These are phyloP conservation scores for Crithidia acanthocephali DNA, from an alignment of 208 protist species.

Conservation along the genomic window DNA sequence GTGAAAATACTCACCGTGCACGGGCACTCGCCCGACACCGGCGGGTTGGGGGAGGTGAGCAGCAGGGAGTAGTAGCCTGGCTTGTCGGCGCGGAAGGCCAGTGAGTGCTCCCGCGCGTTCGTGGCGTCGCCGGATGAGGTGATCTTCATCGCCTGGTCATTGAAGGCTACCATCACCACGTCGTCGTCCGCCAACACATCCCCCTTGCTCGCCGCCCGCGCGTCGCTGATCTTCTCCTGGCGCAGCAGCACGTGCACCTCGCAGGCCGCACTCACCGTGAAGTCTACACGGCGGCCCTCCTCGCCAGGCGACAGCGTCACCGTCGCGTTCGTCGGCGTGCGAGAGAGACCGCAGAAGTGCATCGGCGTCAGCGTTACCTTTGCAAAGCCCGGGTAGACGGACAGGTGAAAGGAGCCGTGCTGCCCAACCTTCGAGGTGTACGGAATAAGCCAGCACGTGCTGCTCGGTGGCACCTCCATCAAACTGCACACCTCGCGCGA, in stretches of 20 bases:
- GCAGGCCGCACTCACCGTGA: constrained; percentile 56
- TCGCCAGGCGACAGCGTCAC: constrained; percentile 55
- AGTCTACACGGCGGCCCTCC: constrained; percentile 58
- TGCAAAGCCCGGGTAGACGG: constrained; percentile 80
- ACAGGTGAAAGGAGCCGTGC: constrained; percentile 69
- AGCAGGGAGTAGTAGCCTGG: constrained; percentile 67
- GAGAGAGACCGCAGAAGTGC: constrained; percentile 67
- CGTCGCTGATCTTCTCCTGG: constrained; percentile 67
- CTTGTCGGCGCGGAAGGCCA: constrained; percentile 58
- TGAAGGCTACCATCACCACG: constrained; percentile 65
- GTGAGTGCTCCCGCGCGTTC: constrained; percentile 85
- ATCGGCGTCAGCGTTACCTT: constrained; percentile 78
- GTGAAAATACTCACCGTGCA: constrained; percentile 73
- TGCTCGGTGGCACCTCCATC: constrained; percentile 71
- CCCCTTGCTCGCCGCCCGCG: constrained; percentile 31
- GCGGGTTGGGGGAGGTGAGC: constrained; percentile 46
- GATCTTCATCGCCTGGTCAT: constrained; percentile 60
- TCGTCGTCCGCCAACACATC: constrained; percentile 73
- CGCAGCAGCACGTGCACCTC: constrained; percentile 83
- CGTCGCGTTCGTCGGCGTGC: constrained; percentile 42
- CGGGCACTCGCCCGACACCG: constrained; percentile 53
- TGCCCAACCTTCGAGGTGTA: constrained; percentile 77
- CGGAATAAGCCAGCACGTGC: constrained; percentile 78
- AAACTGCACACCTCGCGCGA: constrained; percentile 81
- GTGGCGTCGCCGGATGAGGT: constrained; percentile 63